Evolutionary conservation across 2,329 filamentous ascomycete species (phyloP), one percentile per base, ranked within the genome.

Genomic region (Orbilia ellipsospora): DNA sequence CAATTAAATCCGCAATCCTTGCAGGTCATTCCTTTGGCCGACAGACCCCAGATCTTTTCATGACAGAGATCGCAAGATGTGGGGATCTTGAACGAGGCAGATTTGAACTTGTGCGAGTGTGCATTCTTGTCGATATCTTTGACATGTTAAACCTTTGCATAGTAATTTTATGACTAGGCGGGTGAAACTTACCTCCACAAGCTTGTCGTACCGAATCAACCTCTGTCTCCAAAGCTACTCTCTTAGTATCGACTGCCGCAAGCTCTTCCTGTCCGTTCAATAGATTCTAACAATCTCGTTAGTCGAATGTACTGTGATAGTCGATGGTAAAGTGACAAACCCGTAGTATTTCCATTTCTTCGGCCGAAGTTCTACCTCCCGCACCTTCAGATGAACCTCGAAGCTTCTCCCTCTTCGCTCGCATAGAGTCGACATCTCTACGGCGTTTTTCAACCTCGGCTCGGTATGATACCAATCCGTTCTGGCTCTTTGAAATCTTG

Each of bases 31-130:
- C 95, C 95, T 83, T 99, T 99, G 44, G 95, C 94, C 31, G 93
- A 96, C 48, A 99, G 83, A 0, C 95, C 95, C 95, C 95, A 99
- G 81, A 99, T 97, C 28, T 95, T 89, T 81, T 99, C 95, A 16
- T 94, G 94, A 80, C 95, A 99, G 12, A 97, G 87, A 82, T 99
- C 95, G 84, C 95, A 99, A 82, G 98, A 98, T 3, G 95, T 99
- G 0, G 96, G 96, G 75, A 99, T 97, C 82, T 98, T 98, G 86
- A 98, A 99, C 0, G 95, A 98, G 81, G 98, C 93, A n/a, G 92
- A 90, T 83, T 96, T 97, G 87, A 99, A 99, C 80, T 96, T 95
- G 85, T 99, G 95, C 80, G 94, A 97, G 82, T 93, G 93, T 10
- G 94, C 94, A 16, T 94, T 94, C 18, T 97, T 85, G 1, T 94